Conservation (phyloP, 352 stramenopile species). For the Elongisporangium prolatum region DNA sequence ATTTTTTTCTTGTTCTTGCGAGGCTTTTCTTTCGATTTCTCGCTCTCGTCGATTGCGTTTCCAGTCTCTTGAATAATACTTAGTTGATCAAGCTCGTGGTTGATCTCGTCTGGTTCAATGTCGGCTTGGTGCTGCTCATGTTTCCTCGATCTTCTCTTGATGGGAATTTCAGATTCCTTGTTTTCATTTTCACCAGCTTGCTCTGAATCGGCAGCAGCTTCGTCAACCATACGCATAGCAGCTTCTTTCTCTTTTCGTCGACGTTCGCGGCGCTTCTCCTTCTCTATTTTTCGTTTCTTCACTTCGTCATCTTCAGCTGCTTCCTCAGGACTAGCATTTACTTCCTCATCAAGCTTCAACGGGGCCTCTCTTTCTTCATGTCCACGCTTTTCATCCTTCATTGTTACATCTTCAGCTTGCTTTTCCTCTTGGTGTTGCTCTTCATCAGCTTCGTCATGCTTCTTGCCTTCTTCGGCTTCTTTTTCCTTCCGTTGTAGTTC, state of each 20-base stretch:
- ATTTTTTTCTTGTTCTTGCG: not conserved
- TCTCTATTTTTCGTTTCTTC: constrained; percentile 12
- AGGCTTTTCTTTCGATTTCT: not conserved
- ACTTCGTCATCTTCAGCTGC: not conserved
- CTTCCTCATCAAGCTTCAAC: not conserved
- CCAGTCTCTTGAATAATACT: not conserved
- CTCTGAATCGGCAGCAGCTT: not conserved
- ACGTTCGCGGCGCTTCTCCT: constrained; percentile 15
- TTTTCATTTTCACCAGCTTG: not conserved
- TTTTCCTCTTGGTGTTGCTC: not conserved
- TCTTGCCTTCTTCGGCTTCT: not conserved
- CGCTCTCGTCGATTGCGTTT: not conserved
- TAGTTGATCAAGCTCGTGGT: not conserved
- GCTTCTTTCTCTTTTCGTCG: constrained; percentile 18
- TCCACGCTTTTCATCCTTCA: not conserved
- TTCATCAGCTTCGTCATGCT: constrained; percentile 5
- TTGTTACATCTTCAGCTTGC: not conserved
- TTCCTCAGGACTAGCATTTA: not conserved
- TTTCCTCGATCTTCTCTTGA: not conserved
- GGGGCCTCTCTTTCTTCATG: not conserved
- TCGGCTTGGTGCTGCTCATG: not conserved
- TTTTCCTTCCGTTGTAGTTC: constrained; percentile 2
- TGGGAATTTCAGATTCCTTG: not conserved
- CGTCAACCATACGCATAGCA: not conserved
- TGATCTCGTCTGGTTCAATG: not conserved